Conservation (phyloP, 1,139 yeast species). For the Suhomyces atakaporum region DNA sequence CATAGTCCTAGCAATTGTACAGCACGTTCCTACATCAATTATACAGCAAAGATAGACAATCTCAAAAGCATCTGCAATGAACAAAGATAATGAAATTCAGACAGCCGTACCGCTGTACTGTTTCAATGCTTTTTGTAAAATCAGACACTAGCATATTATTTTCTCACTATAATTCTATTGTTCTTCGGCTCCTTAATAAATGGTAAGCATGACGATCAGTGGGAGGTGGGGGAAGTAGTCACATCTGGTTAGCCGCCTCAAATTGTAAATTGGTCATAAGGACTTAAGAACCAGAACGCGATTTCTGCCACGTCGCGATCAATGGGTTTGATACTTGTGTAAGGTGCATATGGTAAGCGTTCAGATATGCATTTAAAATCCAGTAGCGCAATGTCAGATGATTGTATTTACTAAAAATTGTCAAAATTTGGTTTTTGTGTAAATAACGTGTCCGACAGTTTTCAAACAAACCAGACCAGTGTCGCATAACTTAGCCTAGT, state of each 20-base stretch:
- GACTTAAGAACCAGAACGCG: background rate
- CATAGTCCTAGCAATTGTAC: background rate
- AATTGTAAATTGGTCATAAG: background rate
- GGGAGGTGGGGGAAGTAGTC: background rate
- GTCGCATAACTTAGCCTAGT: too few relatives aligned
- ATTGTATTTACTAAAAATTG: background rate
- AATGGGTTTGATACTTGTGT: background rate
- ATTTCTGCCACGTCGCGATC: background rate
- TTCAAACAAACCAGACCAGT: too few relatives aligned
- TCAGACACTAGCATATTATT: background rate
- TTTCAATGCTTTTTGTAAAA: background rate
- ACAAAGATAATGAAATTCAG: background rate
- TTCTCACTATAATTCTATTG: background rate
- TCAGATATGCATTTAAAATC: constrained; percentile 1
- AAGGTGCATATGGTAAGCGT: background rate
- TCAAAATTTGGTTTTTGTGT: background rate
- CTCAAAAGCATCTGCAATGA: background rate
- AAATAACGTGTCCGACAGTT: background rate
- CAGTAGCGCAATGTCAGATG: background rate
- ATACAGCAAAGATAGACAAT: background rate
- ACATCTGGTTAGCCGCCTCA: background rate
- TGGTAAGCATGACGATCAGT: background rate
- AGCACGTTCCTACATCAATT: background rate
- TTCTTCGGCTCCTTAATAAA: background rate
- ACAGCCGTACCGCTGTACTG: background rate